Evolutionary conservation across 129 eudicot genomes (phyloP).

Genomic region (Chrysanthemum seticuspe): DNA sequence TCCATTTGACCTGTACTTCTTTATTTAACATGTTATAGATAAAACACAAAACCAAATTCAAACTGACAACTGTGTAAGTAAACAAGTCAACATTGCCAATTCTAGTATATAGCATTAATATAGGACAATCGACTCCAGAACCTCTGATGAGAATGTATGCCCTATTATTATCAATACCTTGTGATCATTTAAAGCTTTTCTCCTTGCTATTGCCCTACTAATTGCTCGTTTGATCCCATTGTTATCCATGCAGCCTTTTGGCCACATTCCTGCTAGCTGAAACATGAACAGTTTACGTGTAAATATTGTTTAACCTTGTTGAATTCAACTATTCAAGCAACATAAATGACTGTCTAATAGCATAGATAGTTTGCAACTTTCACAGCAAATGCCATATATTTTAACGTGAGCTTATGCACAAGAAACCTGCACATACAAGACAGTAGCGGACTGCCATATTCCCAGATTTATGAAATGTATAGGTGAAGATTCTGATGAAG

Average conservation of each 20-base stretch:
- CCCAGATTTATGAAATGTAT: neutral
- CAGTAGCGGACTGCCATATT: neutral
- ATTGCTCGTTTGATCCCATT: constrained; percentile 90
- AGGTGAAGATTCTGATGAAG: neutral
- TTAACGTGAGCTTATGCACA: neutral
- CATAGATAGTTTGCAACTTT: constrained; percentile 1
- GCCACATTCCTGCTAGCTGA: constrained; percentile 93
- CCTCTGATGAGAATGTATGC: constrained; percentile 12
- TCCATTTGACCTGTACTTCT: neutral
- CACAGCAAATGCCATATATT: neutral
- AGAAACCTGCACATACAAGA: neutral
- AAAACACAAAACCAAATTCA: no score
- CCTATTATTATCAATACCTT: constrained; percentile 47
- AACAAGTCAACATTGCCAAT: neutral
- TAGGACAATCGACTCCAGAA: no score
- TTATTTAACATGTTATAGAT: neutral
- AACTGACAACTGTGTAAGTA: no score
- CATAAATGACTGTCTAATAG: neutral
- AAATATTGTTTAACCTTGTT: constrained; percentile 1
- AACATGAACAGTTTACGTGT: constrained; percentile 19
- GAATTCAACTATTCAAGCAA: neutral
- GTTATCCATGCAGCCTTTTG: constrained; percentile 82
- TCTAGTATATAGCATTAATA: neutral
- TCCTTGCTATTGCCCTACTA: constrained; percentile 74
- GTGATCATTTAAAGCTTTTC: constrained; percentile 36